Evolutionary conservation across 2,329 filamentous ascomycete species (phyloP), one percentile per base, ranked within the genome.

Genomic region (Torrubiella hemipterigena): DNA sequence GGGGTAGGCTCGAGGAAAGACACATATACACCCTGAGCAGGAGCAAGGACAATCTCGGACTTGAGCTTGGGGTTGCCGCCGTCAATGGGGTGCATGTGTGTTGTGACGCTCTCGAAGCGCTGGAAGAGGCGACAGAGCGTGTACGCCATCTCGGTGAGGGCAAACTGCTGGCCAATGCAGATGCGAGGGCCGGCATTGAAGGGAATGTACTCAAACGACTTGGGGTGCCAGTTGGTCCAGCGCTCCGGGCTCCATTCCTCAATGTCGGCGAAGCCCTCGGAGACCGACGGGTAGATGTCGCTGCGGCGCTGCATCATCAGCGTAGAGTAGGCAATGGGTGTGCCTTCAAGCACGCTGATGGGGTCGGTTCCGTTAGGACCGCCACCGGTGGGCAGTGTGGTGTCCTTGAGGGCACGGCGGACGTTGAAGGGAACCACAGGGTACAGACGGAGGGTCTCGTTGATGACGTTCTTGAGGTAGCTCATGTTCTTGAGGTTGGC

Each of bases 121-220:
- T 89, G 83, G 47, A 87, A 71, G 41, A 89, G 47, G 27, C 82
- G 63, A 17, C 77, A 75, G 37, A 85, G 65, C 8, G 80, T 75
- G 49, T 87, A 87, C 18, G 61, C 61, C 61, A 81, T 81, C 61
- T 87, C 80, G 0, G 80, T 84, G 28, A 87, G 56, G 8, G 82
- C 82, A 50, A 86, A 89, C 54, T 87, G 80, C 63, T 89, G 80
- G 2, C 81, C 79, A 36, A 85, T 72, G 53, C 81, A 83, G 48
- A 82, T 80, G 23, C 81, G 61, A 25, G 79, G 76, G 1, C 79
- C 80, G 9, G 77, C 77, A 49, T 83, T 84, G 54, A 85, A 84
- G 5, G 81, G 80, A 23, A 84, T 67, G 48, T 80, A 84, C 38
- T 77, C 68, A 72, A 77, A 81, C 1, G 72, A 70, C 47, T 66